Base-by-base conservation (phyloP, 2,329 filamentous ascomycete species). In the Colletotrichum gigasporum region DNA sequence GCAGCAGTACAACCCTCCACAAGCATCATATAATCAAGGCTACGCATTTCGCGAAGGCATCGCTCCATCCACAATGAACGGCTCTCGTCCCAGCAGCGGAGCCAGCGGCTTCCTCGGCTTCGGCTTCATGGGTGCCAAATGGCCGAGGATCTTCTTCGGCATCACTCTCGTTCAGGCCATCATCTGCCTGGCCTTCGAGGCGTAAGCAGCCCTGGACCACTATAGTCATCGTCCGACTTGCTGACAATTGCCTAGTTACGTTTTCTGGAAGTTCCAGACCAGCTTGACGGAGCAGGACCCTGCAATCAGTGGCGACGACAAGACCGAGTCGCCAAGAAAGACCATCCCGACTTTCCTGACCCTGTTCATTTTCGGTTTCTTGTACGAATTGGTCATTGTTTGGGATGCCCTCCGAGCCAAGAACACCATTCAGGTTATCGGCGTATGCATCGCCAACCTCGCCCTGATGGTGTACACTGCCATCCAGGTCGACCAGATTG, bases 371-470 rank as follows among this genome's bases (percentile, higher is more conserved):
- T 97, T 99, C 77, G 96, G 93, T 66, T 98, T 97, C 80, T 78
- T 99, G 62, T 99, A 98, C 80, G 90, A 97, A 74, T 81, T 98
- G 30, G 82, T 96, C 26, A 84, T 99, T 55, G 92, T 96, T 11
- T 98, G 94, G 86, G 96, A 99, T 82, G 96, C 95, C 14, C 84
- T 99, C 63, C 90, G 94, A 67, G 84, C 95, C 74, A 97, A 97
- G 79, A 99, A 99, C 80, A 99, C 96, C 10, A 99, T 99, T 83
- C 96, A 99, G 78, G 86, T 98, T 75, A 98, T 99, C 71, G 96
- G 96, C 44, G 85, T 99, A 28, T 97, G 95, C 79, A 82, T 96
- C 62, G 96, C 96, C 80, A 98, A 99, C 78, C 79, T 96, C 30
- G 95, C 93, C 39, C 88, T 99, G 70, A 85, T 98, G 73, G 89